phyloP scores from a whole-genome alignment of 768 basidiomycete species.

The Podaxis mareebaensis region DNA sequence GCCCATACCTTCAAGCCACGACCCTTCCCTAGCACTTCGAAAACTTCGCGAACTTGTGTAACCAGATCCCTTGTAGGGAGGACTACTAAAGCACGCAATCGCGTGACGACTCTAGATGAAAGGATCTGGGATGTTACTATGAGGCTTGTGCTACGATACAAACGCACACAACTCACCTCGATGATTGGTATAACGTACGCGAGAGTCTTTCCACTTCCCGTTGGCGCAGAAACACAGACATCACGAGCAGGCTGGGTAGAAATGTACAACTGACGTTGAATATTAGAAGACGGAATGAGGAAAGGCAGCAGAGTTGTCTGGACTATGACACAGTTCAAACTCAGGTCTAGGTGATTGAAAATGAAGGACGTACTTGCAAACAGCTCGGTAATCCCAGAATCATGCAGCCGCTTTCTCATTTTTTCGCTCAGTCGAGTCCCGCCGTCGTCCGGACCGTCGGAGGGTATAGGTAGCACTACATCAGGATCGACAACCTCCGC shows the following conservation, averaged over 20 bases:
- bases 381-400: slow-evolving; percentile 80
- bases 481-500: slow-evolving; percentile 70
- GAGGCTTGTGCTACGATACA: not conserved
- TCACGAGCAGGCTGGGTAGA: slow-evolving; percentile 73
- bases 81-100: slow-evolving; percentile 85
- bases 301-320: slow-evolving; percentile 89
- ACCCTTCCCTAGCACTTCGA: slow-evolving; percentile 83
- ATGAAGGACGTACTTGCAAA: slow-evolving; percentile 71
- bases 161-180: slow-evolving; percentile 50
- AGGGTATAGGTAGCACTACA: slow-evolving; percentile 43
- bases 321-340: slow-evolving; percentile 48
- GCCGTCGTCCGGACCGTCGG: slow-evolving; percentile 39
- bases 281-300: slow-evolving; percentile 51
- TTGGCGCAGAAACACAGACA: slow-evolving; percentile 94
- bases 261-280: slow-evolving; percentile 54
- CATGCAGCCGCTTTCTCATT: slow-evolving; percentile 62
- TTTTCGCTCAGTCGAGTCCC: slow-evolving; percentile 55
- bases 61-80: slow-evolving; percentile 95
- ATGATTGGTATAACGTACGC: slow-evolving; percentile 95
- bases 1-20: slow-evolving; percentile 76
- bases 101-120: slow-evolving; percentile 72
- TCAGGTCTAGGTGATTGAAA: not conserved
- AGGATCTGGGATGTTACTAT: slow-evolving; percentile 53
- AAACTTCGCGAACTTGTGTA: slow-evolving; percentile 87
- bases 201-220: slow-evolving; percentile 96